phyloP scores from a whole-genome alignment of 2,329 filamentous ascomycete genomes.

The Colletotrichum siamense region DNA sequence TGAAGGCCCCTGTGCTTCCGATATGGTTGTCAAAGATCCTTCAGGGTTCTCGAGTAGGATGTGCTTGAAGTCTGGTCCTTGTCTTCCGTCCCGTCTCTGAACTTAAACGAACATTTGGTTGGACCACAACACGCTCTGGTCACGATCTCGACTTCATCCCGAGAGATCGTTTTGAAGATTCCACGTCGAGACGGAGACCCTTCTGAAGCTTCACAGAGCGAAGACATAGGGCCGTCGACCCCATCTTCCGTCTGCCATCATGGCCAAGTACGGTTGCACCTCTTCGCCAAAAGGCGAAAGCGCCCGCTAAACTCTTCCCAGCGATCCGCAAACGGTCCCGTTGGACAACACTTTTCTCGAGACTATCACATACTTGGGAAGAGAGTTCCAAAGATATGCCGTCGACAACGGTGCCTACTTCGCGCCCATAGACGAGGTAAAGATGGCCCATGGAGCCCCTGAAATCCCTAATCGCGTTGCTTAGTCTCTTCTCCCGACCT shows the following conservation, averaged over 20 bases:
- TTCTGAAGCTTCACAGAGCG: not conserved
- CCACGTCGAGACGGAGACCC: not conserved
- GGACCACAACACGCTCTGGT: not conserved
- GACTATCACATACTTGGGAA: conserved; percentile 64
- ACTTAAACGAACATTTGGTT: not conserved
- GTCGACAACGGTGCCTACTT: conserved; percentile 70
- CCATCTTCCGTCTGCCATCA: not conserved
- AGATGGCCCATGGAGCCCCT: not conserved
- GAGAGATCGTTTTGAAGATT: not conserved
- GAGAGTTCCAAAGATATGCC: conserved; percentile 72
- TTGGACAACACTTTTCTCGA: conserved; percentile 65
- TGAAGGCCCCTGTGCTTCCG: conserved; percentile 1
- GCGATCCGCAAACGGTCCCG: conserved; percentile 52
- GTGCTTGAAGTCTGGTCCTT: not conserved
- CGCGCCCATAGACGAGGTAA: conserved; percentile 74
- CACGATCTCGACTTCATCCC: not conserved
- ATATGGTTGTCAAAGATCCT: conserved; percentile 8
- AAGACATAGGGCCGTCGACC: not conserved
- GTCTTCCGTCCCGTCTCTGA: not conserved
- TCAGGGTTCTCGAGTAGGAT: not conserved
- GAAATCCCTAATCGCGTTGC: not conserved
- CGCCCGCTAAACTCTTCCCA: conserved; percentile 35
- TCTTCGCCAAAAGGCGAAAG: not conserved
- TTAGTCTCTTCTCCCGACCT: conserved; percentile 14
- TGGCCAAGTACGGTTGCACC: conserved; percentile 18